phyloP scores from a whole-genome alignment of 2,329 filamentous ascomycete species.

The Verticillium albo-atrum region DNA sequence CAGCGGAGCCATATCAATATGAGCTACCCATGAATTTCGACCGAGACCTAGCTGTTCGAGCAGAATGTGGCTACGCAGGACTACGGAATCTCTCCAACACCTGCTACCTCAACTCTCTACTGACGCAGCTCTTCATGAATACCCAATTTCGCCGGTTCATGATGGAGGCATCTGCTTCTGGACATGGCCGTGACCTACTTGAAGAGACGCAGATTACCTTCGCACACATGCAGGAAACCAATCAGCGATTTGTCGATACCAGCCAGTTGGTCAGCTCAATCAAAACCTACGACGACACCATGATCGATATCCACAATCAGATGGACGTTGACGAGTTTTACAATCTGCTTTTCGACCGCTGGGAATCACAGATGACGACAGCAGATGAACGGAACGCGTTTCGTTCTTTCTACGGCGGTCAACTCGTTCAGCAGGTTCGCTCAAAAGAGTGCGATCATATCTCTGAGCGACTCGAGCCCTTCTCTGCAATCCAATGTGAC shows the following conservation, averaged over 20 bases:
- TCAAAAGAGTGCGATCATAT: constrained; percentile 93
- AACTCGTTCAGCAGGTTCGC: constrained; percentile 90
- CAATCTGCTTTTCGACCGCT: constrained; percentile 85
- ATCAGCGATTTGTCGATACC: constrained; percentile 69
- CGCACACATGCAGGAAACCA: constrained; percentile 78
- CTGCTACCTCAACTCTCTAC: constrained; percentile 92
- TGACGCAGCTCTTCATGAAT: constrained; percentile 97
- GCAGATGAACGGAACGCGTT: constrained; percentile 67
- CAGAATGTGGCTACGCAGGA: constrained; percentile 78
- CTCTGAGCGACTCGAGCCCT: constrained; percentile 83
- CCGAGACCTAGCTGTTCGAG: constrained; percentile 62
- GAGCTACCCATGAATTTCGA: constrained; percentile 61
- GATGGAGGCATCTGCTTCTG: constrained; percentile 54
- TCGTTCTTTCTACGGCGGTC: constrained; percentile 83
- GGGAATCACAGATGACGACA: constrained; percentile 74
- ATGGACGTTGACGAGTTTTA: constrained; percentile 99
- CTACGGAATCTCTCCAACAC: constrained; percentile 92
- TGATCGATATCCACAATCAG: constrained; percentile 82
- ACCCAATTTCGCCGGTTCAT: constrained; percentile 81
- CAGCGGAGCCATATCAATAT: constrained; percentile 50
- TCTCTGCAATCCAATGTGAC: constrained; percentile 92
- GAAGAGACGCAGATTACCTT: constrained; percentile 78
- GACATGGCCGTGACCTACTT: constrained; percentile 59
- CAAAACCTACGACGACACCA: constrained; percentile 74
- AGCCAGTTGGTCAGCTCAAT: constrained; percentile 68